A percentile compares a stretch with the other conserved stretches of the same genome.
phyloP scores from a whole-genome alignment of 805 yeast genomes.

The Starmerella gropengiesseri region DNA sequence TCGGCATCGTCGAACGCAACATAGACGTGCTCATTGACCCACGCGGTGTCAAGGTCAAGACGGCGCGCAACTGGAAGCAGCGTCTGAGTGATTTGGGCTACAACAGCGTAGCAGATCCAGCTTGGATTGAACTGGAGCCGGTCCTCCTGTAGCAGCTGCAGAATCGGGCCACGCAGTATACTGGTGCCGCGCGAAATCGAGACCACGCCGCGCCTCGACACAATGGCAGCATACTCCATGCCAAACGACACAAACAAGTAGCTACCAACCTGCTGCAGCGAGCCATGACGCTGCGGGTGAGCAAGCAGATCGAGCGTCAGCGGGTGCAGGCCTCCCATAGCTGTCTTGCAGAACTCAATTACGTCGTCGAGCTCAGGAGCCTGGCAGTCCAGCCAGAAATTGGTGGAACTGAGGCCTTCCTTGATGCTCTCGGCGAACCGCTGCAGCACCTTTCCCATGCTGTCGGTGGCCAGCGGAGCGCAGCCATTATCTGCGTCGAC shows the following conservation, averaged over 20 bases:
- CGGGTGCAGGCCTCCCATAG: constrained; percentile 7
- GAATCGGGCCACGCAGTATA: background rate
- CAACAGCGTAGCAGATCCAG: constrained; percentile 7
- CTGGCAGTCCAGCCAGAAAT: constrained; percentile 6
- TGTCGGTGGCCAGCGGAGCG: background rate
- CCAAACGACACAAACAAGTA: constrained; percentile 4
- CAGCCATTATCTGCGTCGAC: too few relatives aligned
- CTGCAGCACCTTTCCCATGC: background rate
- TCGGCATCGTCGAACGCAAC: constrained; percentile 4
- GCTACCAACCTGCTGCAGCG: constrained; percentile 3
- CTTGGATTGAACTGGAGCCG: constrained; percentile 1
- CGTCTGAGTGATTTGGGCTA: background rate
- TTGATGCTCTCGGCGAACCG: too few relatives aligned
- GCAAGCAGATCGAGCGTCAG: constrained; percentile 2
- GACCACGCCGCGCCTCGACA: background rate
- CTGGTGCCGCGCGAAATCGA: constrained; percentile 1
- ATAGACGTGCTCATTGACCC: constrained; percentile 9
- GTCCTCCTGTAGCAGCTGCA: background rate
- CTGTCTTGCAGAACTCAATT: background rate
- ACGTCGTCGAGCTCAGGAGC: background rate
- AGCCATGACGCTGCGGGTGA: background rate
- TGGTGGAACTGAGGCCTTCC: too few relatives aligned
- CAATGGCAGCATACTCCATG: background rate
- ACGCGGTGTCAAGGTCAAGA: constrained; percentile 1
- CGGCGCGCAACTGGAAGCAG: background rate